phyloP scores from a whole-genome alignment of 73 alveolate genomes.

The Paramecium sexaurelia region DNA sequence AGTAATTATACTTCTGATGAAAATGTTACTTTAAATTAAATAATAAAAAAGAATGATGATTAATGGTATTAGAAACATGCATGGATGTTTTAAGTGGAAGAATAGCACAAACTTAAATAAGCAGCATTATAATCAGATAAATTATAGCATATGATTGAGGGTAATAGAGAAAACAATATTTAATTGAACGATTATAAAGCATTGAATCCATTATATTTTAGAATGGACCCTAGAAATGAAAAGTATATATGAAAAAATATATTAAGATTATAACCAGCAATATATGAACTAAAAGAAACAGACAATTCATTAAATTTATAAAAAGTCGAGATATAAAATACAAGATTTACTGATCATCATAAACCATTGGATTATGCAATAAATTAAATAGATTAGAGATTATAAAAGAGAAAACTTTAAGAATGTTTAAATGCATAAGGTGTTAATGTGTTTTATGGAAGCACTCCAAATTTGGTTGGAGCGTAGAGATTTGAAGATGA shows the following conservation, averaged over 20 bases:
- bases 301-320: background rate
- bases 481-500: conserved; percentile 26
- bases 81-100: conserved; percentile 53
- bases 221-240: conserved; percentile 1
- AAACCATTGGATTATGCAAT: conserved; percentile 37
- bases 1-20: conserved; percentile 38
- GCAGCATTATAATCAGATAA: conserved; percentile 4
- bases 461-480: conserved; percentile 35
- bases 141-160: conserved; percentile 19
- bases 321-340: background rate
- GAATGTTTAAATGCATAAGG: conserved; percentile 31
- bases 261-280: conserved; percentile 13
- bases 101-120: background rate
- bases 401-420: background rate
- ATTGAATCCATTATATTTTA: conserved; percentile 1
- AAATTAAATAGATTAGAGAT: background rate
- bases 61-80: conserved; percentile 22
- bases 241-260: background rate
- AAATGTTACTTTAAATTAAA: conserved; percentile 8
- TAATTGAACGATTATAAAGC: conserved; percentile 18
- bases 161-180: background rate
- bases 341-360: conserved; percentile 32
- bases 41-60: conserved; percentile 14
- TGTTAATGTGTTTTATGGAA: conserved; percentile 5
- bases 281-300: background rate